Evolutionary conservation across 768 basidiomycete species (phyloP).

Genomic region (Pulveroboletus sp.): DNA sequence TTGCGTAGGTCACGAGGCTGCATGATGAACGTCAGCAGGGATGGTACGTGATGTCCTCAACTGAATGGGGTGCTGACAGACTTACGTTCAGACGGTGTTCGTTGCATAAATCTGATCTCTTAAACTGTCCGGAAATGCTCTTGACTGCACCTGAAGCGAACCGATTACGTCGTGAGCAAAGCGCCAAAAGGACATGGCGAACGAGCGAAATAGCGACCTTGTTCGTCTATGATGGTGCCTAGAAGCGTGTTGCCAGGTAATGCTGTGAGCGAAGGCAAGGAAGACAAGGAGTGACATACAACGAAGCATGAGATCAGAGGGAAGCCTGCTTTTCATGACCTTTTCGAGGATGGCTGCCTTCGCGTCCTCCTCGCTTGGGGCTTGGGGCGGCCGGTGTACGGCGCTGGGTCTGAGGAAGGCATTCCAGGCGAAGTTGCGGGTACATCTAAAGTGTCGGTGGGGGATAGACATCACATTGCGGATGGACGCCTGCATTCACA

Average conservation of each 20-base stretch:
- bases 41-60: constrained; percentile 15
- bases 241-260: constrained; percentile 17
- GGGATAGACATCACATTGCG: constrained; percentile 35
- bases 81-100: constrained; percentile 89
- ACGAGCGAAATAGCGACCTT: constrained; percentile 48
- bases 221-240: constrained; percentile 86
- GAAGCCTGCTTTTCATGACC: constrained; percentile 82
- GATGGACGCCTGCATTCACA: constrained; percentile 34
- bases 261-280: constrained; percentile 8
- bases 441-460: background rate
- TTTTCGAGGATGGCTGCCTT: constrained; percentile 76
- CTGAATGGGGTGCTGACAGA: constrained; percentile 14
- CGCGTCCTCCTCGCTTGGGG: constrained; percentile 60
- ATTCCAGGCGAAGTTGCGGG: constrained; percentile 25
- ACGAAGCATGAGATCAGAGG: constrained; percentile 84
- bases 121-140: constrained; percentile 85
- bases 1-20: constrained; percentile 95
- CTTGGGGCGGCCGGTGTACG: constrained; percentile 2
- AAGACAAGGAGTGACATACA: constrained; percentile 51
- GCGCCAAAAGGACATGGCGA: background rate
- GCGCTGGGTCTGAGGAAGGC: constrained; percentile 13
- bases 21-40: constrained; percentile 22
- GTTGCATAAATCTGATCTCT: constrained; percentile 80
- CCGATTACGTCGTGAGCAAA: constrained; percentile 26
- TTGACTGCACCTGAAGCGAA: constrained; percentile 66